Percentiles rank a stretch among this genome's conserved stretches.
Conservation (phyloP, 352 stramenopile genomes). For the Globisporangium canariense region DNA sequence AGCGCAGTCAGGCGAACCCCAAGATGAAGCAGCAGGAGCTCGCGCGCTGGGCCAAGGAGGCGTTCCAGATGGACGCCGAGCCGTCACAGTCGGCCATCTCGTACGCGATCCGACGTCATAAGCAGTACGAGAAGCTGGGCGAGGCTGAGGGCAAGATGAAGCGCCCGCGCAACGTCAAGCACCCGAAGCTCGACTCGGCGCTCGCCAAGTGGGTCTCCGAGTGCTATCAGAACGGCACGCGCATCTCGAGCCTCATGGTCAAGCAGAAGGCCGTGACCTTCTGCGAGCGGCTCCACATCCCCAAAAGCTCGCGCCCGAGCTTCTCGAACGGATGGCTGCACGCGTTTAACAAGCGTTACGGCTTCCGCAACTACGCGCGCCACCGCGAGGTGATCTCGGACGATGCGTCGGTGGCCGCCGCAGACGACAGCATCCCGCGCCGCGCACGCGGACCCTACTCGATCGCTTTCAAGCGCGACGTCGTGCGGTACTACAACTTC, state of each 20-base stretch:
- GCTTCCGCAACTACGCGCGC: constrained; percentile 20
- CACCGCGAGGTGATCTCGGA: constrained; percentile 19
- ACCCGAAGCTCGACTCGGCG: constrained; percentile 15
- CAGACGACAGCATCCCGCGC: constrained; percentile 9
- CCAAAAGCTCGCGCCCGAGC: constrained; percentile 10
- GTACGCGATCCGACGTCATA: constrained; percentile 18
- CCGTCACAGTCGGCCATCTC: constrained; percentile 23
- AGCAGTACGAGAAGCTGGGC: constrained; percentile 17
- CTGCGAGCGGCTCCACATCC: constrained; percentile 15
- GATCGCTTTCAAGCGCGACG: constrained; percentile 19
- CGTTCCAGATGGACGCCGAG: constrained; percentile 15
- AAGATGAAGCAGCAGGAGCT: constrained; percentile 25
- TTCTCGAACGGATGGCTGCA: constrained; percentile 22
- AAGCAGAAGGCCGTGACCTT: constrained; percentile 18
- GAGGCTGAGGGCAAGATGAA: constrained; percentile 17
- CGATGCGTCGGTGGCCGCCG: constrained; percentile 11
- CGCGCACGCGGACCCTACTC: constrained; percentile 16
- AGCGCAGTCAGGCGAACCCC: constrained; percentile 17
- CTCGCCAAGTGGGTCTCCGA: constrained; percentile 20
- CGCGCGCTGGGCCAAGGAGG: constrained; percentile 18
- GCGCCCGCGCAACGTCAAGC: constrained; percentile 19
- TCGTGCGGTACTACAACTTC: constrained; percentile 18
- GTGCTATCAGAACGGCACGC: constrained; percentile 11
- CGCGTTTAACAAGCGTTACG: constrained; percentile 22
- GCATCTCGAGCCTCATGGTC: constrained; percentile 20